Evolutionary conservation across 2,329 filamentous ascomycete species (phyloP), one percentile per base, ranked within the genome.

Genomic region (Aspergillus cejpii): DNA sequence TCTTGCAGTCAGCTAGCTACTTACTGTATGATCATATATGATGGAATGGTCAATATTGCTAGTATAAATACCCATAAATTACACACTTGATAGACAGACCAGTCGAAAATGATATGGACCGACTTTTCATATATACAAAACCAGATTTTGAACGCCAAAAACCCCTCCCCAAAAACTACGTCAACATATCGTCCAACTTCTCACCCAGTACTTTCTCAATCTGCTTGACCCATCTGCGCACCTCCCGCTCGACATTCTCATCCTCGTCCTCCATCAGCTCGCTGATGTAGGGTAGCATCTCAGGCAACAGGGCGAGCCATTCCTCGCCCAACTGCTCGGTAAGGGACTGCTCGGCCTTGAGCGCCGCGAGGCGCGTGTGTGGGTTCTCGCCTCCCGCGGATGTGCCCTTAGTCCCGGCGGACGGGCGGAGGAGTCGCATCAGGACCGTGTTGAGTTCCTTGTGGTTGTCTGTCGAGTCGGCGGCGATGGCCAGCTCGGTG

Each of bases 231-330:
- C 92, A 96, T 59, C 81, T 76, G 62, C 90, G 79, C 28, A 89
- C 91, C 73, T 95, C 90, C 61, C 81, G 75, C 72, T 98, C 92
- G 19, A 98, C 91, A 21, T 78, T 76, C 70, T 97, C 92, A 61
- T 97, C 90, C 55, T 97, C 92, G 64, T 98, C 92, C 63, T 98
- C 92, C 70, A 95, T 85, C 60, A 95, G 67, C 72, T 98, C 92
- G 60, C 87, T 94, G 57, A 99, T 95, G 53, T 91, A 87, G 15
- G 94, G 91, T 64, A 98, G 71, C 85, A 96, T 97, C 76, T 98
- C 92, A 0, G 91, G 88, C 62, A 97, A 67, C 72, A 94, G 78
- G 1, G 83, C 79, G 48, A 98, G 70, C 92, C 92, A 98, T 62
- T 98, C 92, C 65, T 97, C 90, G 47, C 90, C 90, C 20, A 97